Percentiles rank a stretch among this genome's conserved stretches.
Conservation (phyloP, 768 basidiomycete genomes). For the Suillus decipiens region DNA sequence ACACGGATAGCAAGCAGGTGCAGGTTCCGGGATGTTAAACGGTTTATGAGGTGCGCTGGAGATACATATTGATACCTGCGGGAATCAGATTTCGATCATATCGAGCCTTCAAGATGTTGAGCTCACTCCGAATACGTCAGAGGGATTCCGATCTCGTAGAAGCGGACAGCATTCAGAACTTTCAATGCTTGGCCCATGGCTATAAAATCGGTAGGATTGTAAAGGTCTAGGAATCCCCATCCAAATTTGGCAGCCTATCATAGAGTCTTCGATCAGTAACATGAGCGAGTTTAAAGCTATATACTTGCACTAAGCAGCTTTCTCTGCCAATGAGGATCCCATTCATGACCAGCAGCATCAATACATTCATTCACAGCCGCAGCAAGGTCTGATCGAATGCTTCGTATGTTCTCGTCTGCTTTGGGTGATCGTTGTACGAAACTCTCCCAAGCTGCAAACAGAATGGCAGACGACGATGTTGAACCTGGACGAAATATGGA, state of each 20-base stretch:
- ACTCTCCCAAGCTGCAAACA: constrained; percentile 91
- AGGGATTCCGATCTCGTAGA: constrained; percentile 91
- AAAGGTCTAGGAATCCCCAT: constrained; percentile 88
- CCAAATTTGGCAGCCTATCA: constrained; percentile 94
- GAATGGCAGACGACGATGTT: constrained; percentile 84
- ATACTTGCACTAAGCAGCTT: constrained; percentile 73
- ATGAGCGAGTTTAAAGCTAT: background rate
- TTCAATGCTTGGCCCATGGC: constrained; percentile 91
- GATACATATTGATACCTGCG: constrained; percentile 80
- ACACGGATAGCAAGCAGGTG: constrained; percentile 93
- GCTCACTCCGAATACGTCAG: constrained; percentile 88
- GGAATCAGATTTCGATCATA: constrained; percentile 11
- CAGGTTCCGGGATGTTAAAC: constrained; percentile 83
- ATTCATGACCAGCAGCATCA: constrained; percentile 91
- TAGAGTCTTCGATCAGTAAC: constrained; percentile 1
- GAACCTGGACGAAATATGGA: constrained; percentile 94
- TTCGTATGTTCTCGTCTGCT: constrained; percentile 90
- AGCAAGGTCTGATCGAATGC: constrained; percentile 82
- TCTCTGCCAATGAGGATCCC: constrained; percentile 89
- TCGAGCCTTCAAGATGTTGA: constrained; percentile 2
- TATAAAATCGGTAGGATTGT: constrained; percentile 91
- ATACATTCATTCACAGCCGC: constrained; percentile 90
- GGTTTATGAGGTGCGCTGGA: constrained; percentile 76
- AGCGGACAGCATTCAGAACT: constrained; percentile 90
- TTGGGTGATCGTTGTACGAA: constrained; percentile 85